phyloP scores from a whole-genome alignment of 805 yeast species.

The Saccharomycopsis amapae region DNA sequence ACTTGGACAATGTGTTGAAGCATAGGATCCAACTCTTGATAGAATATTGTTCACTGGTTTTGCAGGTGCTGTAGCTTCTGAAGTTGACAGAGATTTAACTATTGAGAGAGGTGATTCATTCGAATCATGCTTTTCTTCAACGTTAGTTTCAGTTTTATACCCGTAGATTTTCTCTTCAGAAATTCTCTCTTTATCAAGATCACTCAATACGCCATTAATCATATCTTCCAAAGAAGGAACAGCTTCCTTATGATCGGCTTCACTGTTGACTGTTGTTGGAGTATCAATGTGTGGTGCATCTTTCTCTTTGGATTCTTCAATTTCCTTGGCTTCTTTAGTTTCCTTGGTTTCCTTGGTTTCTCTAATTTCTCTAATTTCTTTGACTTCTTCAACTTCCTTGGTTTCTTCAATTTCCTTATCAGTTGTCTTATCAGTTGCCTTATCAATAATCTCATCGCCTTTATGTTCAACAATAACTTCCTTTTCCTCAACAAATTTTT shows the following conservation, averaged over 20 bases:
- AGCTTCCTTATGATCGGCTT: neutral
- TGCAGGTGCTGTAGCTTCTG: neutral
- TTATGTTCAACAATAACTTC: neutral
- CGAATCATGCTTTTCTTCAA: neutral
- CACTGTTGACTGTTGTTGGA: neutral
- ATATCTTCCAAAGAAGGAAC: constrained; percentile 20
- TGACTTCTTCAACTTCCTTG: too few relatives aligned
- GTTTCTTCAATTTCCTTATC: too few relatives aligned
- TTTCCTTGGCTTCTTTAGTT: neutral
- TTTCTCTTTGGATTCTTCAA: neutral
- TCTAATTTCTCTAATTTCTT: neutral
- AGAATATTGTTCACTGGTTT: constrained; percentile 9
- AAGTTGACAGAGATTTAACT: neutral
- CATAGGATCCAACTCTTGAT: constrained; percentile 10
- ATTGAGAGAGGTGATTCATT: constrained; percentile 1
- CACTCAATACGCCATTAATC: constrained; percentile 17
- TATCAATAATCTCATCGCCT: neutral
- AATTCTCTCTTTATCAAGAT: constrained; percentile 11
- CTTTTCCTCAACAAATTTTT: neutral
- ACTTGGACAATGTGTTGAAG: constrained; percentile 8
- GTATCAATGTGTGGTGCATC: neutral
- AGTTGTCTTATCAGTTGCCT: too few relatives aligned
- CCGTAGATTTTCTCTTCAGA: constrained; percentile 18
- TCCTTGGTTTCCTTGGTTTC: neutral
- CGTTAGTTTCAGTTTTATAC: constrained; percentile 1